A percentile compares a stretch with the other conserved stretches of the same genome.
These are phyloP conservation scores for Ceratocystis variospora DNA, from an alignment of 2,329 filamentous ascomycete species.

Conservation along the genomic window DNA sequence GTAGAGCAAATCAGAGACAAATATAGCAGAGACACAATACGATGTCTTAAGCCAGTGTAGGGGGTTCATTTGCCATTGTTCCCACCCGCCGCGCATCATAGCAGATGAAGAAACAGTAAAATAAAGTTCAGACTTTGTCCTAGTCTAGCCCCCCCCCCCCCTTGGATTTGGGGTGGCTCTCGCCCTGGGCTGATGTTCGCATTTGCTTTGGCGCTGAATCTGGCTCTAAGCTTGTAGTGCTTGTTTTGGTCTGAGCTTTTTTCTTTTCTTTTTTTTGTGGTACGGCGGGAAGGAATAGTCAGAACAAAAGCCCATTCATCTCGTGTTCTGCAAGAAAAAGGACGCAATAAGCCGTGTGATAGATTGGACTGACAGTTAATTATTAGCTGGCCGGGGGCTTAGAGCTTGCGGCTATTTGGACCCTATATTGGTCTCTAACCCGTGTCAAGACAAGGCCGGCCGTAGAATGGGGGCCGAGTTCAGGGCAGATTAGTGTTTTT, in stretches of 20 bases:
- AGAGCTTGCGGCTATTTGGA: no score
- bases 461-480: no score
- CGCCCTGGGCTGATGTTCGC: neutral
- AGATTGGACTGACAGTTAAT: neutral
- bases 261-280: neutral
- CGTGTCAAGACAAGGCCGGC: no score
- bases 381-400: no score
- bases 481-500: no score
- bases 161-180: neutral
- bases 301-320: neutral
- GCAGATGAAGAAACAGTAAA: neutral
- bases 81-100: no score
- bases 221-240: neutral
- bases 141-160: neutral
- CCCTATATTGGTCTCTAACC: no score
- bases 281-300: neutral
- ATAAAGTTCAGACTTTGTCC: neutral
- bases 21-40: neutral
- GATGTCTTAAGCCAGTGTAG: neutral
- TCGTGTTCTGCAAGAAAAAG: neutral
- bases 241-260: slow-evolving; percentile 1
- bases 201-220: neutral
- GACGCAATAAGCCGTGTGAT: neutral
- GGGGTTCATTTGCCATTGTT: neutral
- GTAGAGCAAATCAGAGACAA: neutral